These are phyloP conservation scores for Babesia ovis DNA, from an alignment of 169 alveolate genomes.

Conservation along the genomic window DNA sequence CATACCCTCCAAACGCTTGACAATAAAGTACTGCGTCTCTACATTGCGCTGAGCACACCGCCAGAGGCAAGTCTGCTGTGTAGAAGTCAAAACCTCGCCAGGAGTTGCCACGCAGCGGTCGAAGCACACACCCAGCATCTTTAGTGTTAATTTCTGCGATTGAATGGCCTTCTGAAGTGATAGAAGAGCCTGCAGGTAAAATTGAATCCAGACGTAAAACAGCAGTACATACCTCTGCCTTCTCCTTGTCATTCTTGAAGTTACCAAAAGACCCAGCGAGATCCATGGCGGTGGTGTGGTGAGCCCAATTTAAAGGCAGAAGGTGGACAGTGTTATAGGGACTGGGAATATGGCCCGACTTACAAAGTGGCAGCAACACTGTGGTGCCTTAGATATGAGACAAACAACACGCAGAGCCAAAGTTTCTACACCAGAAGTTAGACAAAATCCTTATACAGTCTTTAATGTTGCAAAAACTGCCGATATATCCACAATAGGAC, in stretches of 20 bases:
- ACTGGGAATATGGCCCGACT: no score
- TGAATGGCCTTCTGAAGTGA: conserved; percentile 66
- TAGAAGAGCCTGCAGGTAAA: conserved; percentile 38
- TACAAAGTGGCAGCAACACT: background rate
- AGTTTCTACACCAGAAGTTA: no score
- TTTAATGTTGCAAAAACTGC: no score
- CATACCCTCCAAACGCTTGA: conserved; percentile 66
- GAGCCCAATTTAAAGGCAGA: no score
- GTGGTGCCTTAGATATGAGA: background rate
- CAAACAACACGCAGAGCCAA: background rate
- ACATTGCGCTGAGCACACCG: conserved; percentile 68
- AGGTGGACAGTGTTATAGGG: no score
- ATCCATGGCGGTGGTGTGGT: conserved; percentile 60
- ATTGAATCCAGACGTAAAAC: background rate
- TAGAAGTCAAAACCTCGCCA: conserved; percentile 59
- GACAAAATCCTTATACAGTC: no score
- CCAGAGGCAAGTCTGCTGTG: conserved; percentile 68
- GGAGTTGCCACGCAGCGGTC: conserved; percentile 69
- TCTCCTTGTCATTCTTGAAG: conserved; percentile 57
- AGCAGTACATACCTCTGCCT: conserved; percentile 57
- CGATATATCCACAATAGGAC: no score
- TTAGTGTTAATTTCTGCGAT: conserved; percentile 67
- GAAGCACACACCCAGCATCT: conserved; percentile 65
- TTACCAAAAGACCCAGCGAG: conserved; percentile 17
- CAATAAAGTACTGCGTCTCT: conserved; percentile 66